Percentiles rank a stretch among this genome's conserved stretches.
Evolutionary conservation across 2,329 filamentous ascomycete genomes (phyloP).

Genomic region (Aspergillus ochraceus): DNA sequence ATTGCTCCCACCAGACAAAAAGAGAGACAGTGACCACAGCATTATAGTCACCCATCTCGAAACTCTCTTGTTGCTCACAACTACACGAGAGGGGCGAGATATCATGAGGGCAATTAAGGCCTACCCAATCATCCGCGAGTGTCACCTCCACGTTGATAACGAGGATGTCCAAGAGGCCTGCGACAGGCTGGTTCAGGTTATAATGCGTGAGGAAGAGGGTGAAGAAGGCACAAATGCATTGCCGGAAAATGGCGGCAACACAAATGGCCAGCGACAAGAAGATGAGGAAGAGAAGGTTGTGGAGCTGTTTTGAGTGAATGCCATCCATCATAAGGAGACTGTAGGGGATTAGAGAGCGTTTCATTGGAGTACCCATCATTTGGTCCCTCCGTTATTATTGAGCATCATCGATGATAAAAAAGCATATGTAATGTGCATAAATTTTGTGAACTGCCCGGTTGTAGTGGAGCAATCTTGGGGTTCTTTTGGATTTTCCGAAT

Average conservation of each 20-base stretch:
- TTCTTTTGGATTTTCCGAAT: too few relatives aligned
- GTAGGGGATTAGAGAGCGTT: too few relatives aligned
- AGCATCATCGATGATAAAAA: too few relatives aligned
- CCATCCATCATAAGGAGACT: background rate
- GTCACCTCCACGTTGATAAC: slow-evolving; percentile 74
- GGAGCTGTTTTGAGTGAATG: slow-evolving; percentile 42
- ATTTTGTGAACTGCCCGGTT: too few relatives aligned
- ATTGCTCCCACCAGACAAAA: slow-evolving; percentile 84
- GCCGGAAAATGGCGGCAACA: slow-evolving; percentile 22
- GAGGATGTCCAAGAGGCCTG: slow-evolving; percentile 81
- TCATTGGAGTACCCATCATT: too few relatives aligned
- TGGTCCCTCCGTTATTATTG: too few relatives aligned
- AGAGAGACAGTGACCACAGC: slow-evolving; percentile 71
- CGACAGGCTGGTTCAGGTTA: slow-evolving; percentile 83
- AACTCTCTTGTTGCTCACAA: slow-evolving; percentile 79
- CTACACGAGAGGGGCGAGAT: slow-evolving; percentile 72
- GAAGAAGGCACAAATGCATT: slow-evolving; percentile 45
- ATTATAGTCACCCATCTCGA: slow-evolving; percentile 88
- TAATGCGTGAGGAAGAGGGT: slow-evolving; percentile 76
- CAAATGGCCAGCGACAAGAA: slow-evolving; percentile 36
- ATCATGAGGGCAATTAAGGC: slow-evolving; percentile 74
- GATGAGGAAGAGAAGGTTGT: slow-evolving; percentile 48
- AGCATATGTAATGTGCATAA: too few relatives aligned
- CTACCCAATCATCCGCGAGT: slow-evolving; percentile 86
- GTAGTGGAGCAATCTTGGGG: too few relatives aligned